These are phyloP conservation scores for Aspergillus sparsus DNA, from an alignment of 495 filamentous ascomycete genomes.

Conservation along the genomic window DNA sequence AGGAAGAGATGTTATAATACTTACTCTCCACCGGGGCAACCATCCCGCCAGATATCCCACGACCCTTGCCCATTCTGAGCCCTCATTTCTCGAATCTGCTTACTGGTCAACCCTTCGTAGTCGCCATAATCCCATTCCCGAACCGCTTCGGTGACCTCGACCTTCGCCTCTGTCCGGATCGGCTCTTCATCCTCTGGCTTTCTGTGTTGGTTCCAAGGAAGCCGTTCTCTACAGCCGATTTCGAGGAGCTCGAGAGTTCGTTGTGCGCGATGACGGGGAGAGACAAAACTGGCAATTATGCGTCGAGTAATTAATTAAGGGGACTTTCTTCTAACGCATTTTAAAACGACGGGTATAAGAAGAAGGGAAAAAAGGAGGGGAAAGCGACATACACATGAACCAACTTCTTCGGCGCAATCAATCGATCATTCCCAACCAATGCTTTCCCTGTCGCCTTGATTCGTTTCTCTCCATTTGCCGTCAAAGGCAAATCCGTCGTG, in stretches of 20 bases:
- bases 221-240: constrained; percentile 53
- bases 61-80: constrained; percentile 34
- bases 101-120: constrained; percentile 86
- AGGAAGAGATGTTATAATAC: constrained; percentile 22
- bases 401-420: constrained; percentile 82
- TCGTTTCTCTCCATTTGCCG: constrained; percentile 80
- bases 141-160: constrained; percentile 74
- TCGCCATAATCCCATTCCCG: constrained; percentile 96
- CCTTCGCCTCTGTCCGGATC: constrained; percentile 52
- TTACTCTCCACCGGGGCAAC: constrained; percentile 70
- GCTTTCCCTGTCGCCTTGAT: constrained; percentile 79
- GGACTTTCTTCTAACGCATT: neutral
- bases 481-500: constrained; percentile 81
- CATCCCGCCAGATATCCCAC: constrained; percentile 87
- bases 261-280: constrained; percentile 82
- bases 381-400: constrained; percentile 61
- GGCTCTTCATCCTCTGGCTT: constrained; percentile 41
- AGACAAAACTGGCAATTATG: constrained; percentile 66
- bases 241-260: constrained; percentile 81
- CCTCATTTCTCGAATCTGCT: constrained; percentile 64
- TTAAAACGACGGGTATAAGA: constrained; percentile 3
- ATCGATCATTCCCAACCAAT: constrained; percentile 77
- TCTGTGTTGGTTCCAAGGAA: constrained; percentile 54
- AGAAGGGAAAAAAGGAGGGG: constrained; percentile 4
- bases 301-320: neutral